These are phyloP conservation scores for Neopestalotiopsis clavispora DNA, from an alignment of 2,329 filamentous ascomycete genomes.

Conservation along the genomic window DNA sequence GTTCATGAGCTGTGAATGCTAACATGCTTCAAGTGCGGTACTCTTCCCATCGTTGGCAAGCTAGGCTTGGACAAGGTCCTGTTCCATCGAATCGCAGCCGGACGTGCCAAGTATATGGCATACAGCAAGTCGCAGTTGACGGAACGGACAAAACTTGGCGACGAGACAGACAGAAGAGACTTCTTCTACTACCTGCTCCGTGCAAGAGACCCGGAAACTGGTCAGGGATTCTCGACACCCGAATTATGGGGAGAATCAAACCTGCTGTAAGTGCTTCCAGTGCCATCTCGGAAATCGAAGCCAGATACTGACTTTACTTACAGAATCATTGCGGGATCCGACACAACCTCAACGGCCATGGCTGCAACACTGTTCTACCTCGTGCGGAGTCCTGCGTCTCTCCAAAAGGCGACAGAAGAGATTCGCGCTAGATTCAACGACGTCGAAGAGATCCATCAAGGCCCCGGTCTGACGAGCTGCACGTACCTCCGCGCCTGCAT, in stretches of 20 bases:
- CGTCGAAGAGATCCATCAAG: slow-evolving; percentile 61
- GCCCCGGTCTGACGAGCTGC: slow-evolving; percentile 53
- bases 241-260: slow-evolving; percentile 77
- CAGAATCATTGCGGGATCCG: slow-evolving; percentile 72
- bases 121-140: slow-evolving; percentile 72
- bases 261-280: slow-evolving; percentile 55
- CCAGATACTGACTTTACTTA: background rate
- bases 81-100: slow-evolving; percentile 69
- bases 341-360: slow-evolving; percentile 74
- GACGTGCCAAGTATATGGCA: slow-evolving; percentile 71
- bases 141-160: slow-evolving; percentile 69
- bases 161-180: slow-evolving; percentile 70
- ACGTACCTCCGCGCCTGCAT: slow-evolving; percentile 68
- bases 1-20: background rate
- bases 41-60: slow-evolving; percentile 71
- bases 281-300: background rate
- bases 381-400: slow-evolving; percentile 52
- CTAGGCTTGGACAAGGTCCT: slow-evolving; percentile 71
- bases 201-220: slow-evolving; percentile 73
- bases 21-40: slow-evolving; percentile 61
- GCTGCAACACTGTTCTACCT: slow-evolving; percentile 68
- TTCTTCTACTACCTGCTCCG: slow-evolving; percentile 79
- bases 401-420: slow-evolving; percentile 54
- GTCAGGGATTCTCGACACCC: slow-evolving; percentile 65
- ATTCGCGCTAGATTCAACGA: slow-evolving; percentile 55